phyloP scores from a whole-genome alignment of 2,329 filamentous ascomycete genomes.

The Plectosphaerella plurivora region DNA sequence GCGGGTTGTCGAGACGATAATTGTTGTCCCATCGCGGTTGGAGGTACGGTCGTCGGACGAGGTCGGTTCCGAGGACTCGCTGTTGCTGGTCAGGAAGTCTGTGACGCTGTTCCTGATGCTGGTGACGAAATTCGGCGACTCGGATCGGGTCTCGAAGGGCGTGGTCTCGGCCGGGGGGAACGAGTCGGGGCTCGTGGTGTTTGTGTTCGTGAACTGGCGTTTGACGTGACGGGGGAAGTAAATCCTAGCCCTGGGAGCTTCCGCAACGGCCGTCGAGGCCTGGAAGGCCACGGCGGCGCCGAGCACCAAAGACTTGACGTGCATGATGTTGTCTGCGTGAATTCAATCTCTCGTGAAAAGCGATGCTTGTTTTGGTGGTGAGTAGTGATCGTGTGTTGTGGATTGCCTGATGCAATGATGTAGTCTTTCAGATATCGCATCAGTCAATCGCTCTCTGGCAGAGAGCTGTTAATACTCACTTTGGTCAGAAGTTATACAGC shows the following conservation, averaged over 20 bases:
- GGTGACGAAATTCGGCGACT: conserved; percentile 8
- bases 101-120: conserved; percentile 8
- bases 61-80: conserved; percentile 9
- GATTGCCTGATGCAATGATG: conserved; percentile 5
- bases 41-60: conserved; percentile 8
- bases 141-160: conserved; percentile 10
- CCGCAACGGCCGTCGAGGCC: conserved; percentile 38
- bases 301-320: conserved; percentile 39
- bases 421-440: conserved; percentile 8
- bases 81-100: conserved; percentile 1
- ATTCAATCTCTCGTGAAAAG: too few species aligned
- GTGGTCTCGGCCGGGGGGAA: conserved; percentile 18
- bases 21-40: conserved; percentile 17
- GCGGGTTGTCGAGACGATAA: conserved; percentile 19
- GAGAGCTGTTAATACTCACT: too few species aligned
- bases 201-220: conserved; percentile 39
- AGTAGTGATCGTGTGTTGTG: conserved; percentile 1
- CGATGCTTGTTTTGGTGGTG: not conserved
- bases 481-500: conserved; percentile 43
- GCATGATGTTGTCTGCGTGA: conserved; percentile 35
- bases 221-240: conserved; percentile 56
- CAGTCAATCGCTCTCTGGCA: not conserved
- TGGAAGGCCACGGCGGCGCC: conserved; percentile 45
- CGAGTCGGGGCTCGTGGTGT: conserved; percentile 22
- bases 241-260: conserved; percentile 43